phyloP scores from a whole-genome alignment of 2,329 filamentous ascomycete genomes.

The Stemphylium lycopersici region DNA sequence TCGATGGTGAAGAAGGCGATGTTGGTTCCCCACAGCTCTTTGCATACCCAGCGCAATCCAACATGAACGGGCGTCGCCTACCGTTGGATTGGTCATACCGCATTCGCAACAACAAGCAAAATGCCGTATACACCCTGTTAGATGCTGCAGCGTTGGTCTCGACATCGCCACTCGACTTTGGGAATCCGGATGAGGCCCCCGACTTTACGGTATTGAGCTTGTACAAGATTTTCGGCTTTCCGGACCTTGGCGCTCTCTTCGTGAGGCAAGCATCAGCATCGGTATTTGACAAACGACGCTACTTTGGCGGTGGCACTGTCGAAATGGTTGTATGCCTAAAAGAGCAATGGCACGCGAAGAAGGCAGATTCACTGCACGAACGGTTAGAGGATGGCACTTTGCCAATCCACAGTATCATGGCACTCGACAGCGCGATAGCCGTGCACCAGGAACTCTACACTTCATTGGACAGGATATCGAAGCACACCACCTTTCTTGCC shows the following conservation, averaged over 20 bases:
- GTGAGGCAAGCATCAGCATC: slow-evolving; percentile 73
- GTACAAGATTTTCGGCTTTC: slow-evolving; percentile 98
- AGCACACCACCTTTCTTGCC: slow-evolving; percentile 72
- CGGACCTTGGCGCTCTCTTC: slow-evolving; percentile 84
- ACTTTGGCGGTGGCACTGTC: slow-evolving; percentile 94
- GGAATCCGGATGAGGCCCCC: slow-evolving; percentile 65
- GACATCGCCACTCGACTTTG: slow-evolving; percentile 76
- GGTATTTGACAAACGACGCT: slow-evolving; percentile 70
- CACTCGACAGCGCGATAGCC: slow-evolving; percentile 75
- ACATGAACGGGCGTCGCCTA: slow-evolving; percentile 82
- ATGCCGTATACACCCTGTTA: slow-evolving; percentile 69
- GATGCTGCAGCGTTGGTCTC: slow-evolving; percentile 84
- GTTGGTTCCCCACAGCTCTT: slow-evolving; percentile 60
- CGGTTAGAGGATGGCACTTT: slow-evolving; percentile 89
- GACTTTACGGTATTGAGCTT: slow-evolving; percentile 90
- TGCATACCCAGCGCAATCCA: slow-evolving; percentile 89
- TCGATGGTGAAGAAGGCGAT: slow-evolving; percentile 49
- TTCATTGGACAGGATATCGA: slow-evolving; percentile 70
- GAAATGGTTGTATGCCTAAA: slow-evolving; percentile 82
- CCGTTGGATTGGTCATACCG: slow-evolving; percentile 70
- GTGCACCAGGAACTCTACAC: slow-evolving; percentile 73
- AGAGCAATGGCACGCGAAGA: slow-evolving; percentile 82
- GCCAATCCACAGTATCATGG: slow-evolving; percentile 88
- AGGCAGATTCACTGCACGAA: slow-evolving; percentile 74
- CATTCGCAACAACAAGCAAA: slow-evolving; percentile 51